These are phyloP conservation scores for Jatropha podagrica DNA, from an alignment of 441 rosid genomes.

Conservation along the genomic window DNA sequence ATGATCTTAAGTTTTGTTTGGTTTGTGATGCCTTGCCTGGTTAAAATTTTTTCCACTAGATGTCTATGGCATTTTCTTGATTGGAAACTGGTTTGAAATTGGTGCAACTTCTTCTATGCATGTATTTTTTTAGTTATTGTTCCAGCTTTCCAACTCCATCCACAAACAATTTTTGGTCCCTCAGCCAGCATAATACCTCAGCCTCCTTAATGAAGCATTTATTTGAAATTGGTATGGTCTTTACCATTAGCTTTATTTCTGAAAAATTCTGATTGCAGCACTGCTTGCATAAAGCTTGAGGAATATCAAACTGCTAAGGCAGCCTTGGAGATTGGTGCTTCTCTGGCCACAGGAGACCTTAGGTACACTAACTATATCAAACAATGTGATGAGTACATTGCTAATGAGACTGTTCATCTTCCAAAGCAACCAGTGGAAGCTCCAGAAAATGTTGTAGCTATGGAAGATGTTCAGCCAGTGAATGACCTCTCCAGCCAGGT, in stretches of 20 bases:
- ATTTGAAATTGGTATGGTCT: neutral
- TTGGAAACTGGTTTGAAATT: neutral
- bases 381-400: constrained; percentile 58
- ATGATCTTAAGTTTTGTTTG: neutral
- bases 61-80: neutral
- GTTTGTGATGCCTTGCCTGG: neutral
- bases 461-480: constrained; percentile 26
- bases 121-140: neutral
- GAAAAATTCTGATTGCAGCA: constrained; percentile 40
- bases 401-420: constrained; percentile 48
- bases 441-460: constrained; percentile 17
- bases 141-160: neutral
- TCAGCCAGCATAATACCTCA: neutral
- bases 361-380: constrained; percentile 61
- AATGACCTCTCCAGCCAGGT: constrained; percentile 20
- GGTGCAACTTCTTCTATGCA: neutral
- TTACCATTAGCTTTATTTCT: constrained; percentile 5
- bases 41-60: neutral
- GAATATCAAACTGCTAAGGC: constrained; percentile 81
- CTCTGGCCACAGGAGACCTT: constrained; percentile 44
- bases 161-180: too few relatives aligned
- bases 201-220: neutral
- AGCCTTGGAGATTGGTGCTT: constrained; percentile 65
- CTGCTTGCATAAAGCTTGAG: constrained; percentile 78
- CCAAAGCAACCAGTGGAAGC: constrained; percentile 25